These are phyloP conservation scores for Acacia crassicarpa DNA, from an alignment of 306 rosid species.

Conservation along the genomic window DNA sequence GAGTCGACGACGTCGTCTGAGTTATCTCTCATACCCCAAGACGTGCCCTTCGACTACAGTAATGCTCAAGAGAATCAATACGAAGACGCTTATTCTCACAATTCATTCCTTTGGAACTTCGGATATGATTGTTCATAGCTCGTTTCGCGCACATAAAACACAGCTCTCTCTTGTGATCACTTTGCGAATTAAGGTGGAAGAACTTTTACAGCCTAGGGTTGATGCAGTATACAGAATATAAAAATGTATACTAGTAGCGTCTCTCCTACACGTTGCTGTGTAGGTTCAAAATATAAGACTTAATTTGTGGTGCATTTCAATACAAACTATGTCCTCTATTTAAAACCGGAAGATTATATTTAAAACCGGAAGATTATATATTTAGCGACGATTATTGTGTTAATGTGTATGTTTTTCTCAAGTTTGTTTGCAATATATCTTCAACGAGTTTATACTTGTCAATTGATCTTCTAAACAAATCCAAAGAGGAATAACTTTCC, in stretches of 20 bases:
- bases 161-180: not conserved
- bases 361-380: too few species aligned
- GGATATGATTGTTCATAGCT: not conserved
- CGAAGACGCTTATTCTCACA: slow-evolving; percentile 38
- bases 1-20: slow-evolving; percentile 17
- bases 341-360: too few species aligned
- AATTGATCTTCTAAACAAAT: not conserved
- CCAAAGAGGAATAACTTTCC: not conserved
- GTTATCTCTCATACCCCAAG: not conserved
- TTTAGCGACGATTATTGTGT: not conserved
- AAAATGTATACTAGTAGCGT: not conserved
- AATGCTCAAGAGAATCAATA: slow-evolving; percentile 19
- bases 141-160: not conserved
- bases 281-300: too few species aligned
- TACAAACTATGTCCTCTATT: too few species aligned
- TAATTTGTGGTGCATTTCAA: too few species aligned
- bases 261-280: not conserved
- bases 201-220: not conserved
- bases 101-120: slow-evolving; percentile 68
- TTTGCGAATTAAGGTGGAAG: not conserved
- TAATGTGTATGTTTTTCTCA: not conserved
- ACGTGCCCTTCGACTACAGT: not conserved
- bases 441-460: not conserved
- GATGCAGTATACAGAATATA: not conserved
- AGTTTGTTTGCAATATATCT: not conserved